A percentile compares a stretch with the other conserved stretches of the same genome.
Conservation (phyloP, 129 eudicot genomes). For the Artemisia annua region DNA sequence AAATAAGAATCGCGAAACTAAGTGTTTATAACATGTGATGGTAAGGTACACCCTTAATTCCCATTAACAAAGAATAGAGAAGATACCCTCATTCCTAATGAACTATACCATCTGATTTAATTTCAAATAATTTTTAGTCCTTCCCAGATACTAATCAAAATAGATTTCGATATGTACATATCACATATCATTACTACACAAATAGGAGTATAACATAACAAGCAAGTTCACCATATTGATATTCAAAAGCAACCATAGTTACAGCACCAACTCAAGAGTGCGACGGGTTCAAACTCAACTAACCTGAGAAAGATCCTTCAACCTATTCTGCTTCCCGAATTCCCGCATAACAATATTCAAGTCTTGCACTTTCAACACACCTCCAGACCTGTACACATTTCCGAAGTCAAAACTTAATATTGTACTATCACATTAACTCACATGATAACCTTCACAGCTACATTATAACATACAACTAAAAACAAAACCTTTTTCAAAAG, state of each 20-base stretch:
- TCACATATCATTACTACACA: no score
- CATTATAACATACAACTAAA: background rate
- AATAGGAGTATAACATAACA: no score
- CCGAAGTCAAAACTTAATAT: conserved; percentile 16
- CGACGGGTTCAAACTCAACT: background rate
- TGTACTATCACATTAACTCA: background rate
- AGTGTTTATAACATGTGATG: background rate
- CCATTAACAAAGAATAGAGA: background rate
- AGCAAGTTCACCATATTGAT: no score
- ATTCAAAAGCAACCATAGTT: no score
- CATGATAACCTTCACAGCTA: background rate
- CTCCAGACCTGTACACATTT: conserved; percentile 59
- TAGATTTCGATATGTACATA: no score
- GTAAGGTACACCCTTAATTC: background rate
- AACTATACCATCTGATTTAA: no score
- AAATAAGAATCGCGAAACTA: background rate
- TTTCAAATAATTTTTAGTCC: no score
- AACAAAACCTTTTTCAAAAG: no score
- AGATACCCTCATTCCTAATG: background rate
- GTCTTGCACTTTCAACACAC: conserved; percentile 58
- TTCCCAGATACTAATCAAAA: no score
- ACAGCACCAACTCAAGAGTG: no score
- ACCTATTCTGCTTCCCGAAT: conserved; percentile 59
- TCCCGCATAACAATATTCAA: conserved; percentile 71
- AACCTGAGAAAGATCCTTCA: conserved; percentile 84